Conservation (phyloP, 2,329 filamentous ascomycete species). For the Colletotrichum neosansevieriae region DNA sequence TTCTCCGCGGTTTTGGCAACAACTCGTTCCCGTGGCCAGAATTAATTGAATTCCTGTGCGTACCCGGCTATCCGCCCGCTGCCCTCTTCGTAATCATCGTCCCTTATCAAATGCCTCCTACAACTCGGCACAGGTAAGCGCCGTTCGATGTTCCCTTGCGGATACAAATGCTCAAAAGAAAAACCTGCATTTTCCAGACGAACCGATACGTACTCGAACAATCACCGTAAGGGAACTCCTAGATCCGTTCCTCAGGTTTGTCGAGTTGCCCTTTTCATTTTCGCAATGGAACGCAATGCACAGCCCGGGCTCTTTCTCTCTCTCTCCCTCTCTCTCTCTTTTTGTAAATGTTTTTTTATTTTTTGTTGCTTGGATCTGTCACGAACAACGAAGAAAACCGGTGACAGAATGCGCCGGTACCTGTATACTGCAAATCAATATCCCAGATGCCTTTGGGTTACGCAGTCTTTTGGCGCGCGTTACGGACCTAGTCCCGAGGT, state of each 20-base stretch:
- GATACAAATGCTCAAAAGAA: background rate
- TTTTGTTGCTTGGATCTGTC: background rate
- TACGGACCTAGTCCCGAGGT: slow-evolving; percentile 20
- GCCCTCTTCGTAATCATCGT: slow-evolving; percentile 23
- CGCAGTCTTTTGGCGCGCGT: slow-evolving; percentile 1
- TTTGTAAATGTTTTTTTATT: too few species aligned
- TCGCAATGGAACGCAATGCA: slow-evolving; percentile 22
- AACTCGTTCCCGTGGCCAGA: slow-evolving; percentile 11
- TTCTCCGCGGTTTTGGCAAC: slow-evolving; percentile 17
- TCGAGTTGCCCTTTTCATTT: slow-evolving; percentile 3
- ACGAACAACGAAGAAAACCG: background rate
- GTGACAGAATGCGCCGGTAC: slow-evolving; percentile 15
- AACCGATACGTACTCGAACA: slow-evolving; percentile 10
- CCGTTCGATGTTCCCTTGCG: slow-evolving; percentile 3
- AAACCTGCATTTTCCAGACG: slow-evolving; percentile 16
- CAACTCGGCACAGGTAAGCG: slow-evolving; percentile 21
- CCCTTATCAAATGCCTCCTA: slow-evolving; percentile 30
- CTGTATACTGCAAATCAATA: slow-evolving; percentile 6
- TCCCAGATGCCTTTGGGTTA: background rate
- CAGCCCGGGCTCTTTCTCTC: background rate
- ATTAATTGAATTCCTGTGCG: slow-evolving; percentile 20
- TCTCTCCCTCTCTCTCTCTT: too few species aligned
- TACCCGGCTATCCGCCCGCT: slow-evolving; percentile 23
- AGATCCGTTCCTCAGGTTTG: background rate
- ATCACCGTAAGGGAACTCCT: background rate